These are phyloP conservation scores for Parasitella parasitica DNA, from an alignment of 371 early-diverging fungal genomes.

Conservation along the genomic window DNA sequence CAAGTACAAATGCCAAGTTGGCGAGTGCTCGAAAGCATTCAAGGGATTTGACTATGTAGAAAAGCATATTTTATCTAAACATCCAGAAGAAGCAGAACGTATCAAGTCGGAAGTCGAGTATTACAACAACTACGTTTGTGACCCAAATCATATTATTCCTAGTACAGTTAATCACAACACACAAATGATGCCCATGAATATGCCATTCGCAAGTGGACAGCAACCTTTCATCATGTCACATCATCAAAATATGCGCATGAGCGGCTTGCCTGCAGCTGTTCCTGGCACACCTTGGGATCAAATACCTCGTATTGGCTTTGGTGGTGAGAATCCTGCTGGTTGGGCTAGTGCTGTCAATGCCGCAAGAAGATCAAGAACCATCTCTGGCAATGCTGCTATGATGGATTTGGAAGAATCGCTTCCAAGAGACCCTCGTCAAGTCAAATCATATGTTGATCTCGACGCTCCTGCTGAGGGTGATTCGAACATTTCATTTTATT, in stretches of 20 bases:
- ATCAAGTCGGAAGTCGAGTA: conserved; percentile 64
- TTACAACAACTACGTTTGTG: conserved; percentile 88
- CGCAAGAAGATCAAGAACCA: conserved; percentile 1
- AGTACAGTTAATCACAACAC: conserved; percentile 1
- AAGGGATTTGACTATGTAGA: conserved; percentile 91
- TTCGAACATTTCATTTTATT: conserved; percentile 57
- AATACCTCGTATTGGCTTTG: conserved; percentile 70
- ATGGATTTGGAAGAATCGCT: conserved; percentile 37
- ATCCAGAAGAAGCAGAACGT: conserved; percentile 69
- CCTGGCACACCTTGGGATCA: conserved; percentile 66
- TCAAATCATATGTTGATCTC: conserved; percentile 85
- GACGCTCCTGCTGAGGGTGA: conserved; percentile 89
- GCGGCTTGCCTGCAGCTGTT: conserved; percentile 25
- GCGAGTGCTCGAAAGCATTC: conserved; percentile 89
- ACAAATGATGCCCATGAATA: conserved; percentile 7
- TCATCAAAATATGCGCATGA: conserved; percentile 6
- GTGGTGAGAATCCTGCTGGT: conserved; percentile 20
- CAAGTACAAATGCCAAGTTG: conserved; percentile 84
- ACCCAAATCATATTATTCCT: conserved; percentile 69
- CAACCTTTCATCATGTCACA: conserved; percentile 22
- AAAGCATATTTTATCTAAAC: conserved; percentile 91
- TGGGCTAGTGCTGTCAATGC: conserved; percentile 11
- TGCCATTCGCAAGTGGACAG: not conserved
- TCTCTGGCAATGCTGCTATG: conserved; percentile 2
- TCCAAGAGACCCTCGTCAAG: conserved; percentile 68